Conservation (phyloP, 805 yeast genomes). For the Ogataea pini region DNA sequence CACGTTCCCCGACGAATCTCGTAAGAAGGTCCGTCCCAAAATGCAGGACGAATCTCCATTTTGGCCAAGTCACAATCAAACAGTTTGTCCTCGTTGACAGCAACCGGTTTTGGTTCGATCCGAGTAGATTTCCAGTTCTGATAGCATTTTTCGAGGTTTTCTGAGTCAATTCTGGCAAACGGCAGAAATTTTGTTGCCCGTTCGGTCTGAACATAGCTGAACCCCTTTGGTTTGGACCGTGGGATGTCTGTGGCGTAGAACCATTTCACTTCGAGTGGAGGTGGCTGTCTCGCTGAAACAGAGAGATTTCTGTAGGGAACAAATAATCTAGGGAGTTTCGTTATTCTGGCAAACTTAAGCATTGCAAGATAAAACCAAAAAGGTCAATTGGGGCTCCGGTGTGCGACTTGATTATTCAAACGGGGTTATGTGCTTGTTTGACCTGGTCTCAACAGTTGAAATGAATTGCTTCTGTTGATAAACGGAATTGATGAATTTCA, state of each 20-base stretch:
- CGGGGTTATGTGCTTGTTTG: too few relatives aligned
- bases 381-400: neutral
- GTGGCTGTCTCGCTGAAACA: neutral
- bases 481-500: too few relatives aligned
- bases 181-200: slow-evolving; percentile 64
- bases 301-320: neutral
- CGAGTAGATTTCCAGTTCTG: slow-evolving; percentile 23
- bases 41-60: slow-evolving; percentile 64
- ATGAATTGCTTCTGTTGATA: too few relatives aligned
- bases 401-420: too few relatives aligned
- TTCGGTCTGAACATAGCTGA: slow-evolving; percentile 49
- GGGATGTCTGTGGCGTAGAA: slow-evolving; percentile 85
- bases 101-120: slow-evolving; percentile 34
- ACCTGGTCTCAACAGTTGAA: too few relatives aligned
- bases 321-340: neutral
- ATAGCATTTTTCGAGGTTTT: slow-evolving; percentile 55
- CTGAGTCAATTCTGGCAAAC: slow-evolving; percentile 65
- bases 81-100: slow-evolving; percentile 79
- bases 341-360: neutral
- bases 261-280: slow-evolving; percentile 48
- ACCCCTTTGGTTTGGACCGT: slow-evolving; percentile 61
- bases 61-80: slow-evolving; percentile 66
- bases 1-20: slow-evolving; percentile 85
- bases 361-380: too few relatives aligned
- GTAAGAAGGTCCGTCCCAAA: slow-evolving; percentile 87